Percentiles rank a stretch among this genome's conserved stretches.
Conservation (phyloP, 2,329 filamentous ascomycete species). For the Arthrobotrys megalospora region DNA sequence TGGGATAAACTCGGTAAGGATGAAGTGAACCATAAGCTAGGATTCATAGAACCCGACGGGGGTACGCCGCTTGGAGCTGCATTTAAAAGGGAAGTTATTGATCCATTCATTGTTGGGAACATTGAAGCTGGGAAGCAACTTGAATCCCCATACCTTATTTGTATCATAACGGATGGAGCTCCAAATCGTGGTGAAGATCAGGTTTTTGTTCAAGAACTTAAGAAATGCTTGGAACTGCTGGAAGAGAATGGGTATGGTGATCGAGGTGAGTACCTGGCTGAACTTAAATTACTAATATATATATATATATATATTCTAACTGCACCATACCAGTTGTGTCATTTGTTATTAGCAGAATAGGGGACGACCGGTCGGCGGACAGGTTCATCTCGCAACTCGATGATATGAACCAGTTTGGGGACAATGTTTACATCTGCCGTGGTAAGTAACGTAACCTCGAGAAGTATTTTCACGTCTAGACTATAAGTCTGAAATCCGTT, state of each 20-base stretch:
- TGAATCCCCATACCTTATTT: slow-evolving; percentile 6
- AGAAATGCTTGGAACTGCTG: not conserved
- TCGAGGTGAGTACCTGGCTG: not conserved
- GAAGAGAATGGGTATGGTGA: slow-evolving; percentile 3
- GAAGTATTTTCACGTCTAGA: too few relatives aligned
- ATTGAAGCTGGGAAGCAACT: slow-evolving; percentile 10
- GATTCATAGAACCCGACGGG: not conserved
- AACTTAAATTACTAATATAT: not conserved
- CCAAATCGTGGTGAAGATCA: slow-evolving; percentile 10
- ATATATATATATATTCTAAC: not conserved
- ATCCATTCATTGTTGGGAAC: not conserved
- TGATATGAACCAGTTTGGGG: not conserved
- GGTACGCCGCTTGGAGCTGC: slow-evolving; percentile 11
- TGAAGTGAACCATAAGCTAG: not conserved
- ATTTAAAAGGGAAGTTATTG: not conserved
- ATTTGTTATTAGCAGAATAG: slow-evolving; percentile 10
- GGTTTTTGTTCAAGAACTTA: not conserved
- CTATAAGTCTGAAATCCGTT: too few relatives aligned
- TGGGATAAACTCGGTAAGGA: not conserved
- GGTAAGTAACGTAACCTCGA: not conserved
- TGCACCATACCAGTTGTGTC: not conserved
- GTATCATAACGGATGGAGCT: slow-evolving; percentile 14
- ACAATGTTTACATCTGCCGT: slow-evolving; percentile 2
- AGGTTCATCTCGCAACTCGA: not conserved
- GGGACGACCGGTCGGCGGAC: slow-evolving; percentile 10